Base-by-base conservation (phyloP, 2,329 filamentous ascomycete species). In the Phaeophleospora eucalypticola region DNA sequence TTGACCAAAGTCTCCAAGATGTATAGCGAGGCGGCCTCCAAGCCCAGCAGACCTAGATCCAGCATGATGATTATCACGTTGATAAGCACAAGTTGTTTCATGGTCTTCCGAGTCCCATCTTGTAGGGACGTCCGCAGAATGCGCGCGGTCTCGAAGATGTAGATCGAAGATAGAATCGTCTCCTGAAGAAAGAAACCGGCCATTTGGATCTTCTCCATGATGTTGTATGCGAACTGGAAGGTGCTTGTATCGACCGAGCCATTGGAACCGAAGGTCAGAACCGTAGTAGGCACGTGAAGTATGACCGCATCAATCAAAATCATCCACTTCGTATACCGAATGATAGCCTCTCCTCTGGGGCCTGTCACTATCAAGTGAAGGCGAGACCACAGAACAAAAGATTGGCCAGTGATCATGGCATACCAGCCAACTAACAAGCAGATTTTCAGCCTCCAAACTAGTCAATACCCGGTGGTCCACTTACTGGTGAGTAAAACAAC, bases 361-460 rank as follows among this genome's bases (percentile, higher is more conserved):
- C 55, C 58, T 6, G 43, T 51, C 2, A 80, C 65, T 9, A 84
- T 71, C 1, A 84, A 69, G 58, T 83, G 79, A 0, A 84, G 70
- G 4, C 81, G 73, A 0, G 80, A 83, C 68, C 80, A 84, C 1
- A 84, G 67, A 1, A 84, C 81, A 1, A 52, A 16, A 18, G 46
- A 42, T 41, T 57, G 52, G 0, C 81, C 81, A 1, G 79, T 81
- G 0, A 84, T 75, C 78, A 83, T 82, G 2, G 67, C 57, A 61
- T 75, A 77, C 76, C 81, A 78, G 9, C 78, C 80, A 46, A 82
- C 76, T 29, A 12, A 12, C 7, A 29, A 29, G 24, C 6, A 29
- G 24, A 29, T 29, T 6, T 6, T 29, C 7, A 29, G 24, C 24
- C 24, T n/a, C n/a, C 24, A 12, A 29, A 12, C 7, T 7, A 29